These are phyloP conservation scores for Coemansia reversa DNA, from an alignment of 192 early-diverging fungal genomes.

Conservation along the genomic window DNA sequence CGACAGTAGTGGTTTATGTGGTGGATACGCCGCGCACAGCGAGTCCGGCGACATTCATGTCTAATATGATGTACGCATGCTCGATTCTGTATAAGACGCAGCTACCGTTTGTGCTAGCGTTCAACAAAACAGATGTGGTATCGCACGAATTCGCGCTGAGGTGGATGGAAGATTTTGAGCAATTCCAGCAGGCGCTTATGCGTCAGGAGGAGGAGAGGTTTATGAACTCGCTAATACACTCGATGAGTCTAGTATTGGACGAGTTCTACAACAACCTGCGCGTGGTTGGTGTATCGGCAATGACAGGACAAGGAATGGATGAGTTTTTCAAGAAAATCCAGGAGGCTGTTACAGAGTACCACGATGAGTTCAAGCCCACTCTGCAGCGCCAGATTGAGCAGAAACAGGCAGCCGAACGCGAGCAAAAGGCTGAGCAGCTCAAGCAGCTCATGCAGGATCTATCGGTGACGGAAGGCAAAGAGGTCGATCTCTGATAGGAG, in stretches of 20 bases:
- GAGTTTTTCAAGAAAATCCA: conserved; percentile 82
- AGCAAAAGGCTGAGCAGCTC: conserved; percentile 70
- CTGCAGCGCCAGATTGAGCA: conserved; percentile 72
- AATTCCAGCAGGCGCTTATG: conserved; percentile 82
- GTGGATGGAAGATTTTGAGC: conserved; percentile 98
- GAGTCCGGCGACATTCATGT: conserved; percentile 94
- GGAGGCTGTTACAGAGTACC: conserved; percentile 81
- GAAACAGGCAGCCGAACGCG: conserved; percentile 61
- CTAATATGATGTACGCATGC: conserved; percentile 98
- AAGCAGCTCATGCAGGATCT: conserved; percentile 87
- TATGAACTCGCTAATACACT: conserved; percentile 90
- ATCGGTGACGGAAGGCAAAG: conserved; percentile 58
- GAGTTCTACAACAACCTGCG: conserved; percentile 89
- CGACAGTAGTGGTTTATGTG: conserved; percentile 88
- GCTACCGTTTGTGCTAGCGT: conserved; percentile 91
- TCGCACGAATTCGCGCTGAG: conserved; percentile 85
- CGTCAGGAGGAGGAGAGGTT: conserved; percentile 74
- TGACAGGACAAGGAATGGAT: conserved; percentile 90
- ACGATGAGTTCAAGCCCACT: conserved; percentile 83
- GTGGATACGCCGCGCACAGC: conserved; percentile 95
- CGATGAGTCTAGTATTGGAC: conserved; percentile 94
- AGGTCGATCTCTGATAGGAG: conserved; percentile 23
- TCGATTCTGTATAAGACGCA: conserved; percentile 97
- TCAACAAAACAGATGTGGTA: conserved; percentile 95
- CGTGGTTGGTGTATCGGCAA: conserved; percentile 85